A percentile compares a stretch with the other conserved stretches of the same genome.
Conservation (phyloP, 176 grass and related monocot species). For the Themeda triandra region DNA sequence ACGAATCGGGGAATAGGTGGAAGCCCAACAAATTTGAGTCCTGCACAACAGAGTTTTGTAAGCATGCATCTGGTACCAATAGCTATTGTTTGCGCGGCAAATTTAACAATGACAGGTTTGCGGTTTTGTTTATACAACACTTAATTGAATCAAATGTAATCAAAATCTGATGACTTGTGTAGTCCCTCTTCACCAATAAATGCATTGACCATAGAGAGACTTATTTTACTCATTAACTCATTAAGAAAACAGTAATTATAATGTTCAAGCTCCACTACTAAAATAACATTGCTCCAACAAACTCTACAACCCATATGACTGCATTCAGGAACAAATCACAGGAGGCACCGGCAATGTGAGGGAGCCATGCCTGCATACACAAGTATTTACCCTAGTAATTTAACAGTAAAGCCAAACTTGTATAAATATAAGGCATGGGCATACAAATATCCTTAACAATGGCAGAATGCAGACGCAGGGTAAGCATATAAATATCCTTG, state of each 20-base stretch:
- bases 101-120: constrained; percentile 1
- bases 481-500: not conserved
- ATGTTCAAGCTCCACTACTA: not conserved
- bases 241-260: not conserved
- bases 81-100: not conserved
- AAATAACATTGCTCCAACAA: not conserved
- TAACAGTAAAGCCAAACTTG: not conserved
- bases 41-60: constrained; percentile 33
- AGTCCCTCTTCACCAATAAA: not conserved
- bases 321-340: not conserved
- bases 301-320: not conserved
- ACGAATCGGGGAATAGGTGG: not conserved
- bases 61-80: constrained; percentile 15
- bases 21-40: not conserved
- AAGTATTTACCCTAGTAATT: not conserved
- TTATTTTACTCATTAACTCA: not conserved
- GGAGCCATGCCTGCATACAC: not conserved
- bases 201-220: not conserved
- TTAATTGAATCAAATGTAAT: not conserved
- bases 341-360: not conserved
- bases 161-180: not conserved
- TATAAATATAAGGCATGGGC: not conserved
- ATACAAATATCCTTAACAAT: not conserved
- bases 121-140: constrained; percentile 1
- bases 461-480: not conserved